Evolutionary conservation across 768 basidiomycete species (phyloP).

Genomic region (Termitomyces sp.): DNA sequence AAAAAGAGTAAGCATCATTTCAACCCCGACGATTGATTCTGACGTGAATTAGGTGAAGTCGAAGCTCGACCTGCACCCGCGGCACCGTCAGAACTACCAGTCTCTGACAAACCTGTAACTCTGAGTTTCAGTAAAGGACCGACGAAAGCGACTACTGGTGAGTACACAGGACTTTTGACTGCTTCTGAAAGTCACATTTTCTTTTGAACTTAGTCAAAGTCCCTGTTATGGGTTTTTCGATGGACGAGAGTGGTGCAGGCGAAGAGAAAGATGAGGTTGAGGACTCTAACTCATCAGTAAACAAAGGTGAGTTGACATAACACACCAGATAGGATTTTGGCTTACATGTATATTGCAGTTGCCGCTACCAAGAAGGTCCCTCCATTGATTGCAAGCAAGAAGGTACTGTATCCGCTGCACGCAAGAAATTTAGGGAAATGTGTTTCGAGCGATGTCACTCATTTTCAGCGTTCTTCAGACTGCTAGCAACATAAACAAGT

Average conservation of each 20-base stretch:
- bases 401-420: conserved; percentile 41
- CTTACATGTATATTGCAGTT: conserved; percentile 15
- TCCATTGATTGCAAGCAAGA: conserved; percentile 81
- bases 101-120: conserved; percentile 80
- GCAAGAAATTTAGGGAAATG: neutral
- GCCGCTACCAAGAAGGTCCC: conserved; percentile 66
- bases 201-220: conserved; percentile 28
- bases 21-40: neutral
- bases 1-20: conserved; percentile 37
- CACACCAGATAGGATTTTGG: neutral
- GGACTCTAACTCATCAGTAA: conserved; percentile 36
- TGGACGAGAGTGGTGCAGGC: conserved; percentile 47
- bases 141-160: conserved; percentile 27
- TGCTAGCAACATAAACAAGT: conserved; percentile 89
- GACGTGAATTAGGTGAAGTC: conserved; percentile 11
- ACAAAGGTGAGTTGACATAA: conserved; percentile 45
- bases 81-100: conserved; percentile 64
- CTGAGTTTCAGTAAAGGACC: conserved; percentile 65
- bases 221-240: conserved; percentile 59
- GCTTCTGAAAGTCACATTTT: neutral
- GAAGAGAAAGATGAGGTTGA: conserved; percentile 42
- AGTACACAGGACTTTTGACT: neutral
- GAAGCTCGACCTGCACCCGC: conserved; percentile 33
- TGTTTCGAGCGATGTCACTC: conserved; percentile 5
- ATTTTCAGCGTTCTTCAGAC: conserved; percentile 44